Percentiles rank a stretch among this genome's conserved stretches.
These are phyloP conservation scores for Panellus pusillus DNA, from an alignment of 768 basidiomycete genomes.

Conservation along the genomic window DNA sequence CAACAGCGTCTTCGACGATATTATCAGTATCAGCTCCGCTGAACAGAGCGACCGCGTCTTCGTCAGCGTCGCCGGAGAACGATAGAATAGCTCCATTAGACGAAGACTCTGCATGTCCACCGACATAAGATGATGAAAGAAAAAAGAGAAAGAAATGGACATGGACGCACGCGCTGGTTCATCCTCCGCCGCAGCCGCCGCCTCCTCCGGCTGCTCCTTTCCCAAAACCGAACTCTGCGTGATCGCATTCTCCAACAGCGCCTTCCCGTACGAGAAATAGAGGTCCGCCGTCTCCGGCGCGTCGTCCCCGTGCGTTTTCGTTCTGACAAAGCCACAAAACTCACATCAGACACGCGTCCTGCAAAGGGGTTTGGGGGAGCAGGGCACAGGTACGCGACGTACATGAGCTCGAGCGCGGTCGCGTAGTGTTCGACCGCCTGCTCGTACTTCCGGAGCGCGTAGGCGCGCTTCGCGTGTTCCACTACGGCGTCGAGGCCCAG, in stretches of 20 bases:
- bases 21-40: constrained; percentile 54
- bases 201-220: constrained; percentile 72
- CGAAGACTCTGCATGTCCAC: constrained; percentile 16
- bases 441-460: constrained; percentile 84
- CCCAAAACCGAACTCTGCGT: constrained; percentile 84
- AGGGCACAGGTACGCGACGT: constrained; percentile 48
- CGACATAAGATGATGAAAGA: constrained; percentile 4
- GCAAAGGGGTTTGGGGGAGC: not conserved
- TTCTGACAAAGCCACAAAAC: too few relatives aligned
- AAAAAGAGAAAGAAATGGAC: constrained; percentile 3
- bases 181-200: constrained; percentile 37
- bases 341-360: too few relatives aligned
- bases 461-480: constrained; percentile 84
- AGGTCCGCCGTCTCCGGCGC: constrained; percentile 84
- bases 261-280: constrained; percentile 90
- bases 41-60: constrained; percentile 64
- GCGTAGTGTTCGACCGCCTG: constrained; percentile 85
- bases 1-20: constrained; percentile 44
- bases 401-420: constrained; percentile 81
- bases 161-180: constrained; percentile 19
- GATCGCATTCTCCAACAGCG: constrained; percentile 91
- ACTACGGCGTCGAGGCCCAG: constrained; percentile 59
- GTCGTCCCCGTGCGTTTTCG: constrained; percentile 73
- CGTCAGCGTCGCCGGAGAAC: constrained; percentile 80
- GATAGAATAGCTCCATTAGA: constrained; percentile 64